Base-by-base conservation (phyloP, 2,329 filamentous ascomycete genomes). In the Paraconiothyrium sp. region DNA sequence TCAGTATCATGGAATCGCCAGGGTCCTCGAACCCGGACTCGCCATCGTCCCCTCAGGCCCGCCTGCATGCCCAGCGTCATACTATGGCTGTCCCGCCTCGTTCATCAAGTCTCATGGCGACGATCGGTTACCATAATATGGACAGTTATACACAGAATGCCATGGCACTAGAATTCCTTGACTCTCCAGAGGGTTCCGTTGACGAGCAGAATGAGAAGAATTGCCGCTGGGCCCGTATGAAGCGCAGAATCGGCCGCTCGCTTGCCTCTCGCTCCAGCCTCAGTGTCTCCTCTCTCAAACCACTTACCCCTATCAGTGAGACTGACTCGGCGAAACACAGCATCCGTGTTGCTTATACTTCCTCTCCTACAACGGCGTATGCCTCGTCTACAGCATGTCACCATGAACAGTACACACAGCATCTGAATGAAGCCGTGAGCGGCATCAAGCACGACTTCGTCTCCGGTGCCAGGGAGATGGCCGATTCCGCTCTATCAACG, bases 401-500 rank as follows among this genome's bases (percentile, higher is more conserved):
- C 6, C 35, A 55, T 27, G 1, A n/a, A 16, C 41, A 55, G n/a
- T 55, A 55, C 37, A 35, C 8, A 8, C 22, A 47, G 10, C 39
- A 24, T n/a, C 43, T 55, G 2, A 14, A 35, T 4, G 27, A 30
- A 2, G 62, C 61, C 9, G 56, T 69, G 2, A 16, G 58, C 1
- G 49, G 39, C 2, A 54, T 74, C 2, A 43, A 67, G 39, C 54
- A 59, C 16, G 64, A 69, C 51, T 64, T 62, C 37, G 30, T 46
- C 0, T 89, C 85, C 64, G 88, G 88, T 1, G 86, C 88, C 0
- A 81, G 85, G 49, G 83, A 88, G 66, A 74, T 92, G 51, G 88
- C 88, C 0, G 76, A 80, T 0, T 82, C 80, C 30, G 85, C 88
- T 0, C 72, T 91, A 2, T 66, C 68, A 0, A 79, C 82, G 0